A percentile compares a stretch with the other conserved stretches of the same genome.
Evolutionary conservation across 1,139 yeast species (phyloP).

Genomic region (Blastobotrys apis): DNA sequence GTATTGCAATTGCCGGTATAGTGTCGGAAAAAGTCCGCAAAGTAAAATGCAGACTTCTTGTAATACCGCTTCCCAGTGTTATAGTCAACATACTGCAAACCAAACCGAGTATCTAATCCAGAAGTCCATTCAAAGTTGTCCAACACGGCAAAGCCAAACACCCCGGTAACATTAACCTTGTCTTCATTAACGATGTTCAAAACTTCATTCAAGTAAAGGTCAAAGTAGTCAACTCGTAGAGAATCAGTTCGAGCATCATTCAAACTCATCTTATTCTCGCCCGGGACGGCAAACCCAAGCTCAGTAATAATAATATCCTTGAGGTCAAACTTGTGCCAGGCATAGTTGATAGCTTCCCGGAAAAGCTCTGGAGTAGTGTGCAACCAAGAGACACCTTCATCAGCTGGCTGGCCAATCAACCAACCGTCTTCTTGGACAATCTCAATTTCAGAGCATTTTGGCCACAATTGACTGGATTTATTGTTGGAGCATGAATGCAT

Average conservation of each 20-base stretch:
- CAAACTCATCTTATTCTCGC: conserved; percentile 30
- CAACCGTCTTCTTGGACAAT: neutral
- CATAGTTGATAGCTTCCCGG: conserved; percentile 23
- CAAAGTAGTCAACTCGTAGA: conserved; percentile 15
- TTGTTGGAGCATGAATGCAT: conserved; percentile 5
- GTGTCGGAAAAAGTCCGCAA: conserved; percentile 23
- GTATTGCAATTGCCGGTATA: too few species aligned
- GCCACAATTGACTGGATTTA: conserved; percentile 15
- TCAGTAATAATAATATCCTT: conserved; percentile 30
- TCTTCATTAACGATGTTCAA: conserved; percentile 30
- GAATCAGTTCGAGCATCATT: neutral
- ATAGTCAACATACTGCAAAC: conserved; percentile 39
- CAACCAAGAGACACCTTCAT: conserved; percentile 32
- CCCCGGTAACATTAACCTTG: conserved; percentile 35
- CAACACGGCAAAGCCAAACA: conserved; percentile 38
- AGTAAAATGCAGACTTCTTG: conserved; percentile 38
- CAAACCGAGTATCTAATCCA: conserved; percentile 30
- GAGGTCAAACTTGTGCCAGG: conserved; percentile 23
- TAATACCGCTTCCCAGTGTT: conserved; percentile 35
- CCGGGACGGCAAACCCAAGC: conserved; percentile 39
- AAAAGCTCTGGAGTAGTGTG: conserved; percentile 24
- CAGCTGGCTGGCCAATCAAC: conserved; percentile 21
- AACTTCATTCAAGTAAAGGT: conserved; percentile 34
- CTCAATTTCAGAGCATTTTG: conserved; percentile 20
- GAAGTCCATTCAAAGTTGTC: conserved; percentile 40